Conservation (phyloP, 2,329 filamentous ascomycete genomes). For the Talaromyces sp. region DNA sequence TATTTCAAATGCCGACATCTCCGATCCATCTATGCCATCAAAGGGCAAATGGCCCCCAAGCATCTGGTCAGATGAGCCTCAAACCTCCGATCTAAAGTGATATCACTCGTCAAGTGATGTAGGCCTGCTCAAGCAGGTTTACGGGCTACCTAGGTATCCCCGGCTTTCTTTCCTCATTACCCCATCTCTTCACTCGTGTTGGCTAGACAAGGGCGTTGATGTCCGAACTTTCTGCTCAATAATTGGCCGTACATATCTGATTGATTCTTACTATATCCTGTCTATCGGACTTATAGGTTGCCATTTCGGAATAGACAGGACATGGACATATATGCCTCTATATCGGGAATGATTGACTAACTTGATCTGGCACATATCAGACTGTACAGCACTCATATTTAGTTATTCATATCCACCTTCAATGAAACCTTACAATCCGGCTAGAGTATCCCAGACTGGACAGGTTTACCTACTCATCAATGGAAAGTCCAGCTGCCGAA, state of each 20-base stretch:
- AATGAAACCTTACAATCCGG: no score
- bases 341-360: not conserved
- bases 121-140: not conserved
- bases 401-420: no score
- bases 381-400: not conserved
- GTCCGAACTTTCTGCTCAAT: no score
- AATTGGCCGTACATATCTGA: no score
- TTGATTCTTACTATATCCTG: no score
- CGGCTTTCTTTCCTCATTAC: not conserved
- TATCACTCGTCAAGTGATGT: not conserved
- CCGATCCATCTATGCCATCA: not conserved
- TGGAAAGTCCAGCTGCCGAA: not conserved
- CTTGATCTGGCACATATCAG: not conserved
- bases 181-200: not conserved
- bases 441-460: not conserved
- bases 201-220: no score
- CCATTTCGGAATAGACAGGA: no score
- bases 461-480: not conserved
- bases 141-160: not conserved
- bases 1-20: not conserved
- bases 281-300: no score
- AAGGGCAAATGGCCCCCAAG: not conserved
- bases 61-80: not conserved
- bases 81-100: not conserved
- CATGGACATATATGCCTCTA: not conserved